Evolutionary conservation across 257 asterid species (phyloP).

Genomic region (Catharanthus roseus): DNA sequence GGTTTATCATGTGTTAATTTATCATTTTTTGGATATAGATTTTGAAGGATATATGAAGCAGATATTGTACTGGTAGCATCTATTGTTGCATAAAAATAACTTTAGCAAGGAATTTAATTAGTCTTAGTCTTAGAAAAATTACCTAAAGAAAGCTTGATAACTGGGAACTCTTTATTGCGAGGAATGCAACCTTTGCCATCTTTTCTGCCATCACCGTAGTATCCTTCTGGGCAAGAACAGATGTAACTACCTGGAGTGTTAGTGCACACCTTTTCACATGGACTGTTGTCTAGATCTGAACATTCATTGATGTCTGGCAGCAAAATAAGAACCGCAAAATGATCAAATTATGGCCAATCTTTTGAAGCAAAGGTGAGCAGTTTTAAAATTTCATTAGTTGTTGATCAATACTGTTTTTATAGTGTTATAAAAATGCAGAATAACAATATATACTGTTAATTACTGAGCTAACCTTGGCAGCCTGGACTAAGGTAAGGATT

Average conservation of each 20-base stretch:
- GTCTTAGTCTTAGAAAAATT: neutral
- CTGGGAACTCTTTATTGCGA: conserved; percentile 40
- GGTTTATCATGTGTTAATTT: neutral
- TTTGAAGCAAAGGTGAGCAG: neutral
- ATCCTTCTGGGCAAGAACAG: conserved; percentile 61
- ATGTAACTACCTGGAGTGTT: conserved; percentile 39
- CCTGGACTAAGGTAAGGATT: conserved; percentile 66
- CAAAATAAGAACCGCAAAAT: neutral
- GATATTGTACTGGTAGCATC: neutral
- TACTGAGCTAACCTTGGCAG: conserved; percentile 46
- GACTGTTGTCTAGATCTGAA: conserved; percentile 20
- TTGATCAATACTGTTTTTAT: neutral
- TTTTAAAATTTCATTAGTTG: neutral
- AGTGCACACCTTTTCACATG: conserved; percentile 32
- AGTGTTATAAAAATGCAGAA: too few species aligned
- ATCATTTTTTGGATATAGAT: neutral
- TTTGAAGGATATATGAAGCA: neutral
- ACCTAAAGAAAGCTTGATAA: conserved; percentile 36
- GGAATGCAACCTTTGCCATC: conserved; percentile 43
- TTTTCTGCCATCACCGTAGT: conserved; percentile 48
- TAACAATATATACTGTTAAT: too few species aligned
- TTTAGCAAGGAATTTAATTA: neutral
- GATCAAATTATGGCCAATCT: neutral
- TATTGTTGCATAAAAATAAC: neutral
- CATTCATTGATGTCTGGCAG: conserved; percentile 43